Conservation (phyloP, 1,139 yeast genomes). For the Geotrichum candidum region DNA sequence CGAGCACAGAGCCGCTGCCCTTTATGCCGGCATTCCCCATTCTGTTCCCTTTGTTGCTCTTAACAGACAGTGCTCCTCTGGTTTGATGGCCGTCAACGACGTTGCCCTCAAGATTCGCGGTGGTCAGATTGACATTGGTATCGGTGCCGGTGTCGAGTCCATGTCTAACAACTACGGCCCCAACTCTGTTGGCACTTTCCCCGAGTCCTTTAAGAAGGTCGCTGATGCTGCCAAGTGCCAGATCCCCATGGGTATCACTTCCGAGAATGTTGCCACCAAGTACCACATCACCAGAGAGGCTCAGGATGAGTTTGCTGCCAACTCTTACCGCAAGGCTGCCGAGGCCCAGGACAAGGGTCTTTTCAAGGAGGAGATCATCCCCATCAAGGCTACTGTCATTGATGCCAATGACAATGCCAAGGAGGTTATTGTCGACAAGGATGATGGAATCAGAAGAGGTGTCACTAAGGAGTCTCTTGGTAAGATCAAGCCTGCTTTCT, state of each 20-base stretch:
- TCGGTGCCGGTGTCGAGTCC: slow-evolving; percentile 89
- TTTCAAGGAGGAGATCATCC: slow-evolving; percentile 81
- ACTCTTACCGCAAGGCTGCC: slow-evolving; percentile 60
- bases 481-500: slow-evolving; percentile 84
- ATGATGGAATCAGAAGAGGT: slow-evolving; percentile 87
- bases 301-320: slow-evolving; percentile 41
- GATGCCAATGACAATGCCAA: slow-evolving; percentile 40
- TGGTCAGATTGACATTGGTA: slow-evolving; percentile 87
- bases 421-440: slow-evolving; percentile 53
- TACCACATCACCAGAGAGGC: slow-evolving; percentile 38
- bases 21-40: slow-evolving; percentile 68
- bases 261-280: slow-evolving; percentile 63
- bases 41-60: slow-evolving; percentile 72
- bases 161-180: slow-evolving; percentile 85
- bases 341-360: slow-evolving; percentile 62
- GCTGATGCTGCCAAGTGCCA: slow-evolving; percentile 56
- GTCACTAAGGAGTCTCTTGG: slow-evolving; percentile 72
- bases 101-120: slow-evolving; percentile 79
- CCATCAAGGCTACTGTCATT: slow-evolving; percentile 45
- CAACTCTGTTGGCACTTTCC: slow-evolving; percentile 57
- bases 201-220: slow-evolving; percentile 44
- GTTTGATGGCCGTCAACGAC: slow-evolving; percentile 82
- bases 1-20: slow-evolving; percentile 76
- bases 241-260: slow-evolving; percentile 89
- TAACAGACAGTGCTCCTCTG: slow-evolving; percentile 93